Evolutionary conservation across 305 asterid species (phyloP), one percentile per base, ranked within the genome.

Genomic region (Plantago coronopus): DNA sequence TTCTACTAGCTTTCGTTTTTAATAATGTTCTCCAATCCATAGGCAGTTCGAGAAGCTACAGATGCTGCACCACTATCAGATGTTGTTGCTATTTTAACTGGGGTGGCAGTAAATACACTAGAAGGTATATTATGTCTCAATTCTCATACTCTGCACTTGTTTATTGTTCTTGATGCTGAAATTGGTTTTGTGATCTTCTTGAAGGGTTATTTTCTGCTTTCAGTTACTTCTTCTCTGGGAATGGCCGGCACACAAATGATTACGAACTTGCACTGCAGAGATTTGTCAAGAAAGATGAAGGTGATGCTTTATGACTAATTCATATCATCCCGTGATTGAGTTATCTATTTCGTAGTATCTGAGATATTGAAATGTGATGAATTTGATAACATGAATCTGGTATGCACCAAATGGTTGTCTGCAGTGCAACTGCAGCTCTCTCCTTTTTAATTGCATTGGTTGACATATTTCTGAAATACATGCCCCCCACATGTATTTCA

Each of bases 171-270:
- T 56, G 19, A 64, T 57, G 64, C 61, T 71, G 53, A 43, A 72
- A 51, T 50, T 64, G 69, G 76, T 61, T 61, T 59, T 70, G 15
- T 53, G 63, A 47, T 56, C 67, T 53, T 66, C 64, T 44, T 57
- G 47, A 84, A 93, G 99, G 99, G 71, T 66, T 93, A 74, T 79
- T 87, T 74, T 81, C 93, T 73, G 78, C 99, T 19, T 84, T 93
- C 71, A 78, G 25, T 78, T 87, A 80, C 83, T 83, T 93, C 80
- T 87, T 93, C 74, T 82, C 90, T 66, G 87, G 68, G 71, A 73
- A 85, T 68, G 91, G 97, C 54, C 22, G 65, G 71, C 94, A 87
- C 71, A 82, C 76, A 40, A 68, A 59, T 65, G 89, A 89, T 71
- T 93, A 74, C 77, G 88, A 87, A 79, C 80, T 89, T 48, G 77